Evolutionary conservation across 768 basidiomycete species (phyloP), one percentile per base, ranked within the genome.

Genomic region (Cantharellus cinnabarinus): DNA sequence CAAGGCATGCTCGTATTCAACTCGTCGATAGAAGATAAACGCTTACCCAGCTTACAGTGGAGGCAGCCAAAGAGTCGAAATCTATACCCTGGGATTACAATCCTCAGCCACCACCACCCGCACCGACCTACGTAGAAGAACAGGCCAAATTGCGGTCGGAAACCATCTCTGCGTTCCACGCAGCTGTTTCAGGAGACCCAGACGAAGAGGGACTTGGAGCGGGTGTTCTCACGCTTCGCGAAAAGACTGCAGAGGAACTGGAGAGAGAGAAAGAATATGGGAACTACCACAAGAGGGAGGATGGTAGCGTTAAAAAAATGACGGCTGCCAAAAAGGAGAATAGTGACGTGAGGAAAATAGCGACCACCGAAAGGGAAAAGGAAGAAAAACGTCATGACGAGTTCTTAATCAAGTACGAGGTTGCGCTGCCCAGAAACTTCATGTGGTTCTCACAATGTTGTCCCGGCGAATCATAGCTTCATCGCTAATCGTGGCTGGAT

Each of bases 401-500:
- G 59, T 95, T 97, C 66, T 72, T 97, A 58, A 76, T 90, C 73
- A 85, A 89, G 93, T 95, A 65, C 58, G 86, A 73, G 3, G 29
- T 35, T 57, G 14, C 38, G 10, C 38, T 7, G 7, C 52, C 52
- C 52, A 37, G 29, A 29, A 29, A 48, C 52, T 48, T 1, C 44
- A 48, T 48, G 35, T 54, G 10, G 52, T 54, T 50, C 15, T 15
- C 60, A 61, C 41, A 4, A 5, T 29, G 2, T 52, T 39, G 40
- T 29, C 20, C 20, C 20, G 20, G 1, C 20, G 20, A 29, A 29
- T 29, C 42, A 0, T 65, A 97, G 93, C 69, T 99, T 95, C 69
- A 95, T 99, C 63, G 74, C 97, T 29, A 93, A 94, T 68, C 88
- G 95, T 38, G 95, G 94, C 1, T 99, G 95, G 95, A 81, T 99